A percentile compares a stretch with the other conserved stretches of the same genome.
These are phyloP conservation scores for Tolypocladium amazonense DNA, from an alignment of 2,329 filamentous ascomycete species.

Conservation along the genomic window DNA sequence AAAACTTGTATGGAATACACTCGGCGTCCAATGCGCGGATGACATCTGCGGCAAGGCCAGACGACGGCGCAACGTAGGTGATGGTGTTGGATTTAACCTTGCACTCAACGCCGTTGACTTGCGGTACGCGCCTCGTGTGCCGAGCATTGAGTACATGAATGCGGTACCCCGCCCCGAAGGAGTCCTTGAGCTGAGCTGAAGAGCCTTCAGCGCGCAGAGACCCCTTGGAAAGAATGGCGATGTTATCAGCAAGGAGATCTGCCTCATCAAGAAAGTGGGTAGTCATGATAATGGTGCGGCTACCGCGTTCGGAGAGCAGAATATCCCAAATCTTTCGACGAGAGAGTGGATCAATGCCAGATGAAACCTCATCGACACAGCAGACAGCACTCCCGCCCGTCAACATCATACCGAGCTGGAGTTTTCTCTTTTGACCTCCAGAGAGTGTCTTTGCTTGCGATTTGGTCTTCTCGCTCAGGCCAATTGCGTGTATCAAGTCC, in stretches of 20 bases:
- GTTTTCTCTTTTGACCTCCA: slow-evolving; percentile 83
- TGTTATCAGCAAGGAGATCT: slow-evolving; percentile 78
- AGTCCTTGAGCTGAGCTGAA: slow-evolving; percentile 75
- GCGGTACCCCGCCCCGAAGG: slow-evolving; percentile 73
- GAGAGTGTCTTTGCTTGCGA: slow-evolving; percentile 70
- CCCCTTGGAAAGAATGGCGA: slow-evolving; percentile 79
- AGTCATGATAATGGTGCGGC: slow-evolving; percentile 74
- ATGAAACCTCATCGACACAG: slow-evolving; percentile 85
- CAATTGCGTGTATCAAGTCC: slow-evolving; percentile 58
- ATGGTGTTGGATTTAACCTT: slow-evolving; percentile 58
- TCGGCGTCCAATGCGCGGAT: slow-evolving; percentile 57
- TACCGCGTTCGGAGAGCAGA: slow-evolving; percentile 70
- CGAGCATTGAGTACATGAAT: slow-evolving; percentile 60
- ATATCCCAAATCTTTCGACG: slow-evolving; percentile 93
- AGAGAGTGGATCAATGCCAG: slow-evolving; percentile 77
- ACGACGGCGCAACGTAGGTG: slow-evolving; percentile 61
- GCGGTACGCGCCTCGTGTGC: slow-evolving; percentile 32
- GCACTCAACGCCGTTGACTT: slow-evolving; percentile 45
- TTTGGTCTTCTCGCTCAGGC: slow-evolving; percentile 63
- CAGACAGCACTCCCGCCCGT: slow-evolving; percentile 82
- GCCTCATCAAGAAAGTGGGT: slow-evolving; percentile 94
- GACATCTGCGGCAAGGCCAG: slow-evolving; percentile 58
- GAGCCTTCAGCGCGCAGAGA: slow-evolving; percentile 72
- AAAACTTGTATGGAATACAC: slow-evolving; percentile 68
- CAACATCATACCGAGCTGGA: slow-evolving; percentile 92